These are phyloP conservation scores for Saccharomyces paradoxus DNA, from an alignment of 805 yeast genomes.

Conservation along the genomic window DNA sequence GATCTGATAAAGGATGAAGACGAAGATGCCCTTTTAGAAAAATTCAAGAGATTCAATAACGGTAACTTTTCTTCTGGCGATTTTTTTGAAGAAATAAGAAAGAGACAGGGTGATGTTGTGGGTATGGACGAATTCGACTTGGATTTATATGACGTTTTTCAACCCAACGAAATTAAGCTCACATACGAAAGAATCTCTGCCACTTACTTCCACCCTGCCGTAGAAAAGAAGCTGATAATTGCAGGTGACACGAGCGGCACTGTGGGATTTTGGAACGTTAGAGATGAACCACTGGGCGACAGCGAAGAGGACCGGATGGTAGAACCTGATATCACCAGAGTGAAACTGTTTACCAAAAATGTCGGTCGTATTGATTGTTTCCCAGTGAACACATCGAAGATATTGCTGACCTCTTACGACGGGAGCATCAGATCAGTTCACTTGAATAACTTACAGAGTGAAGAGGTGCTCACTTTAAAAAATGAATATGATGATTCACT, in stretches of 20 bases:
- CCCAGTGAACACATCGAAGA: conserved; percentile 40
- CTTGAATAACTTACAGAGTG: conserved; percentile 48
- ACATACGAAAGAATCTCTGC: conserved; percentile 64
- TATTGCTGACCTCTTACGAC: conserved; percentile 75
- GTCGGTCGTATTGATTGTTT: conserved; percentile 57
- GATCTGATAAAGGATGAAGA: conserved; percentile 46
- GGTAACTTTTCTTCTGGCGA: conserved; percentile 56
- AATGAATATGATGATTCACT: conserved; percentile 45
- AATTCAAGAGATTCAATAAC: conserved; percentile 25
- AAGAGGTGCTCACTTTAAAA: conserved; percentile 51
- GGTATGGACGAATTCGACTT: conserved; percentile 46
- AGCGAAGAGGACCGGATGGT: conserved; percentile 33
- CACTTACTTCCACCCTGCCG: conserved; percentile 68
- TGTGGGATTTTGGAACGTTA: conserved; percentile 80
- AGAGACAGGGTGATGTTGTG: conserved; percentile 35
- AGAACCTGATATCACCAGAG: conserved; percentile 47
- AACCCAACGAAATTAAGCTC: conserved; percentile 64
- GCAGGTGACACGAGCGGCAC: conserved; percentile 90
- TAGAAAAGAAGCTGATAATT: conserved; percentile 50
- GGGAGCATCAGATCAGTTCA: conserved; percentile 76
- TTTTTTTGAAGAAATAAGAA: conserved; percentile 48
- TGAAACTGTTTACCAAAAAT: conserved; percentile 70
- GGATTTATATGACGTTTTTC: conserved; percentile 45
- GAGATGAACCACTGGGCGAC: conserved; percentile 23
- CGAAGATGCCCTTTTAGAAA: conserved; percentile 27